phyloP scores from a whole-genome alignment of 1,139 yeast genomes.

The Maudiozyma humilis region DNA sequence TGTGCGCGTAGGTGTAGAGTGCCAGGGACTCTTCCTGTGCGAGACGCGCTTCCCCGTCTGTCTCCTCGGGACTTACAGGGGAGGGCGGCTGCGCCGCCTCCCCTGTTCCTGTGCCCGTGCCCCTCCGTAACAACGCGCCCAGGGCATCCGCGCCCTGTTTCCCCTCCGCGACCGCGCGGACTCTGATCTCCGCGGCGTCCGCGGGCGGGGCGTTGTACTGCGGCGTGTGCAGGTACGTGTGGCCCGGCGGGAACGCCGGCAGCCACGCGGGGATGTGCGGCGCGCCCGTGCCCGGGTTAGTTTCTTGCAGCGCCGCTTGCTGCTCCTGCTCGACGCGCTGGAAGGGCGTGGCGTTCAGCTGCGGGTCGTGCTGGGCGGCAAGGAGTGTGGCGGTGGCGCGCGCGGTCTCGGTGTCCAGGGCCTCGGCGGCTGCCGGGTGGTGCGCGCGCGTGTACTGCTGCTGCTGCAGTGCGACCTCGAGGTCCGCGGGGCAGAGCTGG shows the following conservation, averaged over 20 bases:
- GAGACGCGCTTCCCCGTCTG: too few species aligned
- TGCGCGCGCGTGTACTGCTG: slow-evolving; percentile 24
- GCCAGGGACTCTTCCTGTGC: too few species aligned
- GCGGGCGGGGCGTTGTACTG: slow-evolving; percentile 53
- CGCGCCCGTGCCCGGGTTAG: too few species aligned
- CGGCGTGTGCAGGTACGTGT: slow-evolving; percentile 76
- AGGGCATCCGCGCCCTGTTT: slow-evolving; percentile 71
- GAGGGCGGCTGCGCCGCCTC: background rate
- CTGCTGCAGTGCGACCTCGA: slow-evolving; percentile 38
- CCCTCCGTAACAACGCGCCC: slow-evolving; percentile 42
- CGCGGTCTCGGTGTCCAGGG: too few species aligned
- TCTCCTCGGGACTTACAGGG: too few species aligned
- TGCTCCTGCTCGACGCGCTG: slow-evolving; percentile 11
- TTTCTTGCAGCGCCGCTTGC: slow-evolving; percentile 23
- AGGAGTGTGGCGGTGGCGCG: too few species aligned
- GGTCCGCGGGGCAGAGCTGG: slow-evolving; percentile 38
- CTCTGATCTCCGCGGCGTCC: slow-evolving; percentile 63
- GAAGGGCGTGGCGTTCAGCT: slow-evolving; percentile 2
- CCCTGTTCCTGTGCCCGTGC: background rate
- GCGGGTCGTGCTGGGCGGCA: slow-evolving; percentile 3
- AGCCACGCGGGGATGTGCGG: slow-evolving; percentile 65
- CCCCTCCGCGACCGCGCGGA: slow-evolving; percentile 70
- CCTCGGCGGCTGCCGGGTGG: slow-evolving; percentile 10
- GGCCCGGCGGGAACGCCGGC: slow-evolving; percentile 88
- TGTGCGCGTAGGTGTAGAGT: too few species aligned